Base-by-base conservation (phyloP, 352 stramenopile genomes). In the Pythium brachiatum region DNA sequence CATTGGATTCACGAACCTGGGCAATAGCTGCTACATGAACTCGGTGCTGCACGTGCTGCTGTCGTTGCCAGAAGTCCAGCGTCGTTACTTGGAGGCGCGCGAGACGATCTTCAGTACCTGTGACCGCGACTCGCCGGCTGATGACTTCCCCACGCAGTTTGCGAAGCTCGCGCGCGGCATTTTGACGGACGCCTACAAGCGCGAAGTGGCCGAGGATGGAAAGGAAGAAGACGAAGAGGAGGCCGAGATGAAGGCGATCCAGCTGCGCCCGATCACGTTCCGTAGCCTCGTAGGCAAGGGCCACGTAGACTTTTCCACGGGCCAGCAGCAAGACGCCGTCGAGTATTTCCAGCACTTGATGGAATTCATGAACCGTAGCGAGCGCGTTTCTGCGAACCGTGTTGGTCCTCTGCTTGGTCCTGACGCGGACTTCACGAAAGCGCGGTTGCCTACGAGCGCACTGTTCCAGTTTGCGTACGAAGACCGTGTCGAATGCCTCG, bases 1-100 rank as follows among this genome's bases (percentile, higher is more conserved):
- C 46, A 92, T 99, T 47, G 98, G 98, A 3, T 94, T 99, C 39
- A 95, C 96, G 73, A 99, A 99, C 78, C 68, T 99, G n/a, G 98
- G 98, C 6, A 99, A 99, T 76, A 98, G 91, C 31, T 99, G 98
- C 82, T 99, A 99, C 81, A 95, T 99, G 81, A 99, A 99, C 72
- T 98, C 89, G 47, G 89, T 98, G 47, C 76, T 99, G 16, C 97
- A 99, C 76, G 65, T 98, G 18, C 69, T 99, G 9, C 70, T 98
- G 34, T 74, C 86, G 23, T 70, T 97, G 1, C 86, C 85, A 0
- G 84, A 95, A 55, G 60, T 95, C 16, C 69, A 91, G 50, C 66
- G 69, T 39, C 83, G 87, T 4, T 95, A 95, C 72, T 81, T 81
- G 21, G 78, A 88, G 26, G 73, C 64, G 2, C 62, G 78, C 0